Conservation (phyloP, 2,329 filamentous ascomycete genomes). For the Akanthomyces dipterigenus region DNA sequence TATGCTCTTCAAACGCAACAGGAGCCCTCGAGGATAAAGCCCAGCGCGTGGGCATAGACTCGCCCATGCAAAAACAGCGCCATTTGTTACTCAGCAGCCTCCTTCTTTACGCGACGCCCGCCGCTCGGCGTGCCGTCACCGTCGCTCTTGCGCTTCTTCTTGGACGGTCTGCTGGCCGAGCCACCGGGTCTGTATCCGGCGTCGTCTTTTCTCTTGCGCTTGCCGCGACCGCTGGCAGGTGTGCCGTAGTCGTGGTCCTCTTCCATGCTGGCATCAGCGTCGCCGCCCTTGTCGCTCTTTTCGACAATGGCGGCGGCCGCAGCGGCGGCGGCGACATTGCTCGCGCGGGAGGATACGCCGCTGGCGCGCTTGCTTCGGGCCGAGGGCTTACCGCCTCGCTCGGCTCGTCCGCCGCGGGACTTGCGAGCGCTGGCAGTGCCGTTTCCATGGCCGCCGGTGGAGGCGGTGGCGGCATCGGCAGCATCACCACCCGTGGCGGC, state of each 20-base stretch:
- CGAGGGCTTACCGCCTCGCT: slow-evolving; percentile 33
- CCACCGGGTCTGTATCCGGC: slow-evolving; percentile 53
- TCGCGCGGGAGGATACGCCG: slow-evolving; percentile 19
- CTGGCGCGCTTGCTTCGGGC: slow-evolving; percentile 31
- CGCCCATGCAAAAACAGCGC: neutral
- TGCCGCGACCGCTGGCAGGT: slow-evolving; percentile 27
- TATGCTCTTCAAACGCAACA: neutral
- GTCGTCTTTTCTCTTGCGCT: slow-evolving; percentile 55
- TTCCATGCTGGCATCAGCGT: slow-evolving; percentile 33
- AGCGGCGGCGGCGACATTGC: slow-evolving; percentile 21
- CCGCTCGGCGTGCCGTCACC: slow-evolving; percentile 29
- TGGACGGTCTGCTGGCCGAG: slow-evolving; percentile 44
- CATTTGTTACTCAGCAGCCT: slow-evolving; percentile 7
- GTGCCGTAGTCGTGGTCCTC: slow-evolving; percentile 31
- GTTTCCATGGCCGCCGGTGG: slow-evolving; percentile 10
- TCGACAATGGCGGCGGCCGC: slow-evolving; percentile 14
- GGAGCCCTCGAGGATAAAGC: too few species aligned
- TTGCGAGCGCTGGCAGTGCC: slow-evolving; percentile 27
- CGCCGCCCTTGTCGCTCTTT: slow-evolving; percentile 13
- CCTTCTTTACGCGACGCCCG: slow-evolving; percentile 31
- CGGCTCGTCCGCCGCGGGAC: slow-evolving; percentile 27
- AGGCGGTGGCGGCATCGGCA: slow-evolving; percentile 17
- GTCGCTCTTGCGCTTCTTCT: slow-evolving; percentile 55
- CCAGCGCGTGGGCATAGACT: neutral
- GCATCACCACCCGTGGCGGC: slow-evolving; percentile 30